Evolutionary conservation across 148 eudicot species (phyloP), one percentile per base, ranked within the genome.

Genomic region (Polygonum maritimum): DNA sequence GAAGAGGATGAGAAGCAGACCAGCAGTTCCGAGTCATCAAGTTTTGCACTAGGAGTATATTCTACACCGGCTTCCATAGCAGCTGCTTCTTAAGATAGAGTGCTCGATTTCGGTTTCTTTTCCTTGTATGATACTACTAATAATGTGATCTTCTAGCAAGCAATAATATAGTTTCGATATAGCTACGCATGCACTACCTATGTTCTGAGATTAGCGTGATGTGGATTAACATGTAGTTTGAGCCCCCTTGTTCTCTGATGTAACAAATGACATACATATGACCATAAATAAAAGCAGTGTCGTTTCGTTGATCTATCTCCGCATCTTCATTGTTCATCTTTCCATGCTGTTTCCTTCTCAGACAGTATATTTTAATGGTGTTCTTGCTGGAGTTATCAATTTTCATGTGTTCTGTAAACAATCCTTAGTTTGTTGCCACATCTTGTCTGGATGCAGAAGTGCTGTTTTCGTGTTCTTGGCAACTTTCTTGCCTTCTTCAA

Each of bases 71-170:
- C 31, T 76, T 79, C 87, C 47, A 71, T 83, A 83, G 86, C 86
- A 44, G 87, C 85, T 69, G 83, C 91, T 31, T 85, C 82, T 80
- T 88, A 85, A 80, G 75, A 74, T 39, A 16, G 73, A 60, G 71
- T 71, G 40, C 40, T 33, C 65, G 63, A 41, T 9, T 40, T 47
- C 16, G 22, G 5, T 10, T 22, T 11, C 51, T 52, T 44, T 73
- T 8, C 71, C 10, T 18, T 79, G 80, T 79, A 82, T 58, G 39
- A 77, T 41, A 72, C n/a, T 10, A 72, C n/a, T 10, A 72, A 72
- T 72, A 72, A n/a, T 45, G 18, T 72, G 16, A 45, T 72, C 75
- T 44, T 72, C 52, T 44, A 47, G 33, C 72, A 69, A 21, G 47
- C 36, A 44, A 44, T 41, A 12, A 33, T 72, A 19, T 72, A 48